These are phyloP conservation scores for Solanum sparsipilum DNA, from an alignment of 257 asterid genomes.

Conservation along the genomic window DNA sequence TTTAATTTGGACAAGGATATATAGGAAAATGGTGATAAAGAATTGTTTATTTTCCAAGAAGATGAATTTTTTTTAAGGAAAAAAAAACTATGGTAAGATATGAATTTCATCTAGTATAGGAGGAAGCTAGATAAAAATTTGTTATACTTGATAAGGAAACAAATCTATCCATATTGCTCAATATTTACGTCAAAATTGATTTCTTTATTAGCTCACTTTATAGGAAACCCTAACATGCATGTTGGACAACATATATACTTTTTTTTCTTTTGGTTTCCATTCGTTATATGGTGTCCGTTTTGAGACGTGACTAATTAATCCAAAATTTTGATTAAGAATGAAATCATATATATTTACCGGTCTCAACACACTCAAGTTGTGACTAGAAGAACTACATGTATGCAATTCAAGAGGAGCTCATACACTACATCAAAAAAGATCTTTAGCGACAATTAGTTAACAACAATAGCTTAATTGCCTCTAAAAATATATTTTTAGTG, in stretches of 20 bases:
- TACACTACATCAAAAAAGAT: background rate
- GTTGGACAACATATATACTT: background rate
- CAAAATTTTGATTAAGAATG: background rate
- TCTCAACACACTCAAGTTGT: background rate
- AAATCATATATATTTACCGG: background rate
- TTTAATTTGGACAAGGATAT: background rate
- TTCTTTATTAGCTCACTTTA: background rate
- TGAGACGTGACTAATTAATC: background rate
- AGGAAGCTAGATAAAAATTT: background rate
- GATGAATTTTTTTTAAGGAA: background rate
- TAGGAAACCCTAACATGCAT: background rate
- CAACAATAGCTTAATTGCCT: too few relatives aligned
- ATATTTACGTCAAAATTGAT: background rate
- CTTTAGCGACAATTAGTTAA: too few relatives aligned
- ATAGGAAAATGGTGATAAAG: background rate
- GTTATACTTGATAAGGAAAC: background rate
- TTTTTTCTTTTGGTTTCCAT: background rate
- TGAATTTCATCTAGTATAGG: background rate
- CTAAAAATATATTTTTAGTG: too few relatives aligned
- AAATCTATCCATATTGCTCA: background rate
- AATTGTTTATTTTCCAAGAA: background rate
- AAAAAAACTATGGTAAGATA: background rate
- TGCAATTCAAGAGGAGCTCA: background rate
- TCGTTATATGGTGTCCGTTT: fast-evolving
- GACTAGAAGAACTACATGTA: background rate